These are phyloP conservation scores for Tetrahymena thermophila DNA, from an alignment of 73 alveolate species.

Conservation along the genomic window DNA sequence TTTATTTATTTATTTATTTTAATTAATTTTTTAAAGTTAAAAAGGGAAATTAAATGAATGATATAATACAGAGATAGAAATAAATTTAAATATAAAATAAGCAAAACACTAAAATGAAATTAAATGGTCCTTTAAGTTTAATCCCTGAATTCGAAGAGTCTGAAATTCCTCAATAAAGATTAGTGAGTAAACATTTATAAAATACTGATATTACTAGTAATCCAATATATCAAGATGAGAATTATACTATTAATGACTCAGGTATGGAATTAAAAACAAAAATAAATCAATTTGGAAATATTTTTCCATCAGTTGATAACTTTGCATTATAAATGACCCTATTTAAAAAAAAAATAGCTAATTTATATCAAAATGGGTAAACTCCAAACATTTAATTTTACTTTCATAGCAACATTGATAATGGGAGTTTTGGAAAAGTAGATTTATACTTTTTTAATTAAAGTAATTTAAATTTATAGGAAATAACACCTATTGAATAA, in stretches of 20 bases:
- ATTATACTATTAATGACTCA: no score
- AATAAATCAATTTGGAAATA: not conserved
- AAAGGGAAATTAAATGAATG: not conserved
- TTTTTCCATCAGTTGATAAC: not conserved
- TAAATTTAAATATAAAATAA: no score
- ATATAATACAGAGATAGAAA: not conserved
- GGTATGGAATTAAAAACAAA: not conserved
- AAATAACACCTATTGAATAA: not conserved
- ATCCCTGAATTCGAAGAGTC: no score
- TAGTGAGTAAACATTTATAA: no score
- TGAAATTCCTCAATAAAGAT: no score
- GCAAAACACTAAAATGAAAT: no score
- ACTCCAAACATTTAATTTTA: not conserved
- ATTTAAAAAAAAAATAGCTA: not conserved
- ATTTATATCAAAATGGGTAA: not conserved
- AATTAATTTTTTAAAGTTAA: not conserved
- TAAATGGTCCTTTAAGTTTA: no score
- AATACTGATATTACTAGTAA: no score
- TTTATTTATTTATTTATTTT: not conserved
- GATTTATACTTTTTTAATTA: not conserved
- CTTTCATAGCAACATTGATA: not conserved
- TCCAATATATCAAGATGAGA: not conserved
- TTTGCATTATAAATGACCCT: not conserved
- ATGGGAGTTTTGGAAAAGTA: not conserved
- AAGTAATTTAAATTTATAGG: not conserved